Evolutionary conservation across 148 eudicot genomes (phyloP), one percentile per base, ranked within the genome.

Genomic region (Camellia granthamiana): DNA sequence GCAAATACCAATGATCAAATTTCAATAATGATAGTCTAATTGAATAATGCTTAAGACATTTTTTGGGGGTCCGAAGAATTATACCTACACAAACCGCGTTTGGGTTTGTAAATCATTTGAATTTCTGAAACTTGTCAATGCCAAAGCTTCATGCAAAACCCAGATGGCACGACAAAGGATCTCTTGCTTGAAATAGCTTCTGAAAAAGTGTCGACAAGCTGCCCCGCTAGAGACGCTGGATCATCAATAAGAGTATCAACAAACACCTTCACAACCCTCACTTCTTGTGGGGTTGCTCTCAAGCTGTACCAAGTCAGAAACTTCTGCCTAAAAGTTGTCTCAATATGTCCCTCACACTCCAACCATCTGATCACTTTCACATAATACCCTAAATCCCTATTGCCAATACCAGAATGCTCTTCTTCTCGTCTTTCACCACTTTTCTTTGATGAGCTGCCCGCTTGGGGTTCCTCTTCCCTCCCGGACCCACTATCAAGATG

Each of bases 271-370:
- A 92, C 97, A n/a, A 94, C 86, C 76, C 93, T 88, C 16, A 80
- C 82, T 82, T 94, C 93, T 58, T 90, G 91, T 23, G 91, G 81
- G 42, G 90, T 90, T 70, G 98, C 98, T 77, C 92, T 91, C 80
- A 94, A 82, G 82, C 94, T 87, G 76, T 92, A 94, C 98, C 98
- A 94, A n/a, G 97, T 94, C 81, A 94, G 77, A 73, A 94, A 90
- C 43, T 90, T 92, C 79, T 91, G 90, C 83, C 98, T 88, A 83
- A 94, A 94, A 73, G 80, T 82, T 59, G 78, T 86, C 49, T 94
- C 97, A 5, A 94, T 86, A 78, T 90, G 97, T 6, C 97, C 94
- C 15, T 90, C 86, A 41, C 92, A 89, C 81, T 94, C 98, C 46
- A 94, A 86, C 85, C 91, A 81, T 59, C 97, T 78, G 19, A 92